These are phyloP conservation scores for Austroboletus novae-zelandiae DNA, from an alignment of 1,284 basidiomycete species.

Conservation along the genomic window DNA sequence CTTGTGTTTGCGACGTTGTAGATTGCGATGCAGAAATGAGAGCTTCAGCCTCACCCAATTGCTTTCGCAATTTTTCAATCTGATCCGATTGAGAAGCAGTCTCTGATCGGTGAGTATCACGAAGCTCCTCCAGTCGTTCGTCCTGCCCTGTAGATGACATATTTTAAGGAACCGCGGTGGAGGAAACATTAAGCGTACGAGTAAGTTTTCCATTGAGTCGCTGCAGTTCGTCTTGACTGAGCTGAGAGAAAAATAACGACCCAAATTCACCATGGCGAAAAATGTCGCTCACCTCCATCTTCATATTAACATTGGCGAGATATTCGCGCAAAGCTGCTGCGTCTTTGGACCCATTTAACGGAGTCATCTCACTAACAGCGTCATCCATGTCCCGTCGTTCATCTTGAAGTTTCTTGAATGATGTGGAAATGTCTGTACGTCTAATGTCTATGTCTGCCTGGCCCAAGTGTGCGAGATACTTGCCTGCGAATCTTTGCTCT, in stretches of 20 bases:
- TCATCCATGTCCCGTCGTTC: conserved; percentile 71
- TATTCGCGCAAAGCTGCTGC: conserved; percentile 69
- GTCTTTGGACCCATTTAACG: conserved; percentile 67
- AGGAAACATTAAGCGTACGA: conserved; percentile 40
- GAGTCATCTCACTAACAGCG: conserved; percentile 71
- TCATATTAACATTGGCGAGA: conserved; percentile 64
- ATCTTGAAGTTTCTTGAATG: conserved; percentile 70
- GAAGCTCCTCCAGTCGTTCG: conserved; percentile 78
- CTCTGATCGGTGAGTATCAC: conserved; percentile 79
- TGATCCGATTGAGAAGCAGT: conserved; percentile 71
- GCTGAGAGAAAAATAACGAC: conserved; percentile 36
- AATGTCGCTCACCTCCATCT: conserved; percentile 57
- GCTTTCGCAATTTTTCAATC: conserved; percentile 66
- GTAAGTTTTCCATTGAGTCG: conserved; percentile 69
- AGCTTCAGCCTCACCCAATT: conserved; percentile 69
- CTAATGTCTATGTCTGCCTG: conserved; percentile 1
- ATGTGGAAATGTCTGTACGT: conserved; percentile 64
- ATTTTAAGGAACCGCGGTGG: not conserved
- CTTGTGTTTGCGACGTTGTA: conserved; percentile 45
- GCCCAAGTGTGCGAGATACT: conserved; percentile 3
- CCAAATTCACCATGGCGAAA: not conserved
- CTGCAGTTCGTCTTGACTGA: conserved; percentile 71
- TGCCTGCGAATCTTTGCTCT: conserved; percentile 71
- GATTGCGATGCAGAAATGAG: conserved; percentile 57
- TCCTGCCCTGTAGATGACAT: conserved; percentile 66